Evolutionary conservation across 106 monocot genomes (phyloP).

Genomic region (Dactylorhiza incarnata): DNA sequence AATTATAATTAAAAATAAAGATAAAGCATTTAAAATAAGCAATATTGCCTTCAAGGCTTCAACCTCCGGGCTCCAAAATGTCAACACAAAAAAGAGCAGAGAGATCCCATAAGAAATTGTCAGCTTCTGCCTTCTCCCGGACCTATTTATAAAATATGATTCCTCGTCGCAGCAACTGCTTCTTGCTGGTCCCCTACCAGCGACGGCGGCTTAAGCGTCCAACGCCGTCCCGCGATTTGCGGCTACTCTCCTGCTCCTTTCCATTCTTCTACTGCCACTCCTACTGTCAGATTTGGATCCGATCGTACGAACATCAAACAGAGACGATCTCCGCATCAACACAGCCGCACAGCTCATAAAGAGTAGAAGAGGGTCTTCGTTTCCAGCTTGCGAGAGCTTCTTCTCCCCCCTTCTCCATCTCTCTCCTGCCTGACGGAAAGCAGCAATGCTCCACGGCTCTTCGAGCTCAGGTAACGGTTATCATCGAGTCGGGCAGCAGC

Average conservation of each 20-base stretch:
- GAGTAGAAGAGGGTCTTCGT: no score
- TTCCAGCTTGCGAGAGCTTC: not conserved
- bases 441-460: constrained; percentile 6
- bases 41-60: no score
- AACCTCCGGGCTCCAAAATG: no score
- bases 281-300: constrained; percentile 4
- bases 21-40: no score
- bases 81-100: not conserved
- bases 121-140: not conserved
- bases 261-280: not conserved
- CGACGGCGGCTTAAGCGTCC: not conserved
- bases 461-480: constrained; percentile 20
- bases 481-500: constrained; percentile 9
- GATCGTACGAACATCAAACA: not conserved
- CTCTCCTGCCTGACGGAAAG: not conserved
- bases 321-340: not conserved
- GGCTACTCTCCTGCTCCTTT: not conserved
- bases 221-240: not conserved
- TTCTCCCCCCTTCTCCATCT: not conserved
- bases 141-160: not conserved
- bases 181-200: not conserved
- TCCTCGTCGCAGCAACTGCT: not conserved
- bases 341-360: not conserved
- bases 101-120: not conserved
- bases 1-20: no score